Evolutionary conservation across 2,329 filamentous ascomycete species (phyloP).

Genomic region (Nothophoma quercina): DNA sequence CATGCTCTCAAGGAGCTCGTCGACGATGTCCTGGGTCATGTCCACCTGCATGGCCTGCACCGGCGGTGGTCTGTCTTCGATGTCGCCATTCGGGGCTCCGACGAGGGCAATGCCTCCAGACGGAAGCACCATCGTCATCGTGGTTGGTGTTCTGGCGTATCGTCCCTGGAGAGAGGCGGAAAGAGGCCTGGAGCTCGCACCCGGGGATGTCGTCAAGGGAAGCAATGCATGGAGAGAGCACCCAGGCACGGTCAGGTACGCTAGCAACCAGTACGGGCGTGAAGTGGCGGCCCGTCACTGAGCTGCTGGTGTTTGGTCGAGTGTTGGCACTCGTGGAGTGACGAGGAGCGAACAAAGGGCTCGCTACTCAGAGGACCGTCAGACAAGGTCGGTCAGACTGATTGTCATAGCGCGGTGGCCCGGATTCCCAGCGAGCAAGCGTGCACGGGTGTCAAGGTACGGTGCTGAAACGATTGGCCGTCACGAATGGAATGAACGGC

Average conservation of each 20-base stretch:
- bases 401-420: slow-evolving; percentile 50
- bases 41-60: slow-evolving; percentile 53
- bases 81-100: slow-evolving; percentile 49
- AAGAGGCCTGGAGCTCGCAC: slow-evolving; percentile 45
- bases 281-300: slow-evolving; percentile 34
- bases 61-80: slow-evolving; percentile 39
- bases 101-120: slow-evolving; percentile 47
- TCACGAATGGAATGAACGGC: slow-evolving; percentile 44
- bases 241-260: slow-evolving; percentile 42
- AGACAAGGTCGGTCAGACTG: slow-evolving; percentile 48
- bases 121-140: slow-evolving; percentile 40
- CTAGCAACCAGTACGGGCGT: slow-evolving; percentile 36
- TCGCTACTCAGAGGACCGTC: slow-evolving; percentile 42
- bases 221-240: slow-evolving; percentile 52
- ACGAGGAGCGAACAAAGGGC: slow-evolving; percentile 45
- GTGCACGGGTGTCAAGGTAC: slow-evolving; percentile 49
- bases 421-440: slow-evolving; percentile 47
- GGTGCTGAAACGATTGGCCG: slow-evolving; percentile 51
- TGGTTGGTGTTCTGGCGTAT: slow-evolving; percentile 28
- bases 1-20: slow-evolving; percentile 50
- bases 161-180: slow-evolving; percentile 13
- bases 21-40: slow-evolving; percentile 51
- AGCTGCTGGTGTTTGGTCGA: slow-evolving; percentile 35
- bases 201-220: slow-evolving; percentile 43
- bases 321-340: slow-evolving; percentile 36